phyloP scores from a whole-genome alignment of 2,329 filamentous ascomycete species.

The Ceratocystiopsis brevicomis region DNA sequence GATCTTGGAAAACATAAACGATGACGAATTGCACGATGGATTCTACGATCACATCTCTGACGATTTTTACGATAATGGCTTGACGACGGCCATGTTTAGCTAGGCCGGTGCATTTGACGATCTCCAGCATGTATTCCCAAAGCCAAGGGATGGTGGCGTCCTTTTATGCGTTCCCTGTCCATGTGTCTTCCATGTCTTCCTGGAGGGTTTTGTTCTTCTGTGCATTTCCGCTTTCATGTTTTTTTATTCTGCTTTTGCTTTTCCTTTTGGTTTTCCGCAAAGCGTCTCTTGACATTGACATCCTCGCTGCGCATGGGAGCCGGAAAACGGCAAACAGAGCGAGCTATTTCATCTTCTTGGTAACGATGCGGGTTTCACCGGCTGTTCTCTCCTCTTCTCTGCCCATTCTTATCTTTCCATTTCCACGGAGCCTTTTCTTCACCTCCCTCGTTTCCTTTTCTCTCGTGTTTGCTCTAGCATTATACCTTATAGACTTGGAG shows the following conservation, averaged over 20 bases:
- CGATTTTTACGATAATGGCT: neutral
- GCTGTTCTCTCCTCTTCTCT: neutral
- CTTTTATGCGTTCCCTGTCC: too few species aligned
- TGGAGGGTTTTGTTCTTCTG: neutral
- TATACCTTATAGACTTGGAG: constrained; percentile 8
- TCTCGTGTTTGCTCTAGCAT: constrained; percentile 4
- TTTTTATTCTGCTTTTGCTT: neutral
- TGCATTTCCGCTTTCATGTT: neutral
- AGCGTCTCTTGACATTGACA: too few species aligned
- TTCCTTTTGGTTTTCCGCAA: neutral
- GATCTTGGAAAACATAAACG: too few species aligned
- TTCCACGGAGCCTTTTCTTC: neutral
- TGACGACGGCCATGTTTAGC: neutral
- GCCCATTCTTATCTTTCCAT: neutral
- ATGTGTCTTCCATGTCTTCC: too few species aligned
- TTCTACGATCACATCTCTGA: too few species aligned
- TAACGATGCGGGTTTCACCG: too few species aligned
- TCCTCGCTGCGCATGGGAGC: neutral
- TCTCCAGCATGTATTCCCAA: too few species aligned
- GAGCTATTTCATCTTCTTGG: neutral
- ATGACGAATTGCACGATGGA: too few species aligned
- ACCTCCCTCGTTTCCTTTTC: neutral
- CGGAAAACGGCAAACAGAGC: neutral
- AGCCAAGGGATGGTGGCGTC: too few species aligned
- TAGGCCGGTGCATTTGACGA: too few species aligned